Evolutionary conservation across 345 rosid species (phyloP), one percentile per base, ranked within the genome.

Genomic region (Brassica napus): DNA sequence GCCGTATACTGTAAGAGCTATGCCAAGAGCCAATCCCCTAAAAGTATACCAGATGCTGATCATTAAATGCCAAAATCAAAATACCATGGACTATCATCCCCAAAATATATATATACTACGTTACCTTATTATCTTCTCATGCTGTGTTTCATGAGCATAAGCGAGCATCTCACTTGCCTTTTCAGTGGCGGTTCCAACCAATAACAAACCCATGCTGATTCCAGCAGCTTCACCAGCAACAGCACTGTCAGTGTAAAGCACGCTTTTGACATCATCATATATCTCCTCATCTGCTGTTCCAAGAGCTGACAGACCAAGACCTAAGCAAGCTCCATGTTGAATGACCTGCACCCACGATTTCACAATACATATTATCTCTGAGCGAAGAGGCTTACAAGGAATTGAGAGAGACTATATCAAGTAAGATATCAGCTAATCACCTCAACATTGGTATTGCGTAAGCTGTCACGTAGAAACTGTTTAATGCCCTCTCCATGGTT

Each of bases 151-250:
- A 70, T 96, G 99, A 57, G 99, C 97, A 84, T 93, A 96, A 35
- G 91, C 85, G 83, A 96, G 99, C 99, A 96, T 96, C 88, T 96
- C 99, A 49, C 91, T 84, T 14, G 98, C 98, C 80, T 89, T 96
- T 83, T 90, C 98, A 68, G 94, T 96, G 18, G 99, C 98, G 54
- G 99, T 93, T 84, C 99, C 99, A 75, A 92, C 99, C 99, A 96
- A 89, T 8, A 96, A 90, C 80, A 96, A 82, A 66, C 99, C 99
- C 98, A 95, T 95, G 81, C 98, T 88, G 71, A 95, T 89, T 44
- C 99, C 99, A 75, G 98, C 99, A 86, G 99, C 99, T 86, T 95
- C 99, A 73, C 99, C 97, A 64, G 98, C 97, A 75, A 96, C 97
- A 35, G 98, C 98, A 84, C 97, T 91, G 81, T 96, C 99, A 44